Evolutionary conservation across 495 filamentous ascomycete genomes (phyloP), one percentile per base, ranked within the genome.

Genomic region (Penicillium riverlandense): DNA sequence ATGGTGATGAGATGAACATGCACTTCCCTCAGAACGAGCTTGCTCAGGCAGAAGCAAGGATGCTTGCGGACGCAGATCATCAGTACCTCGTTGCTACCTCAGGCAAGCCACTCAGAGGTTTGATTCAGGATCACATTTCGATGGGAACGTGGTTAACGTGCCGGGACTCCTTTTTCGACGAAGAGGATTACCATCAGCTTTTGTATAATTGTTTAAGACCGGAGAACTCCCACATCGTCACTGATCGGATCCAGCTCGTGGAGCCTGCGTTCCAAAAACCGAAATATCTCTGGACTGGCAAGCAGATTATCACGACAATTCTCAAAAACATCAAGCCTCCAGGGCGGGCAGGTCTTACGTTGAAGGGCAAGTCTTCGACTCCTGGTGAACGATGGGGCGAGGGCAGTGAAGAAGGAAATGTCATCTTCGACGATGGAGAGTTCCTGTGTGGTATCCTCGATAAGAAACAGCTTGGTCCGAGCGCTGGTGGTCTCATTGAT

Each of bases 1-100:
- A 99, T 61, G 94, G 94, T 62, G 94, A 99, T 55, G 94, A 99
- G 67, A 99, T 99, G 94, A 99, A 99, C 62, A 95, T 99, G 92
- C 94, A 99, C 62, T 96, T 99, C 59, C 94, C 94, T 8, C 94
- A 99, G 52, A 96, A 94, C 54, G 94, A 96, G 59, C 71, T 96
- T 57, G 94, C 91, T 16, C 77, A 92, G 45, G 82, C 89, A 3
- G 94, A 99, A 65, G 92, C 92, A 3, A 72, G 90, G 41, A 83
- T 85, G 59, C 83, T 99, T 54, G 92, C 94, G 8, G 90, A 96
- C 61, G 95, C 94, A 11, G 91, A 99, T 59, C 87, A 95, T 57
- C 94, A 99, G 53, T 99, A 99, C 61, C 82, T 97, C 38, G 90
- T 89, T 44, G 86, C 82, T 9, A 99, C 94, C 2, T 88, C 89